These are phyloP conservation scores for Litsea cubeba DNA, from an alignment of 164 flowering plant species.

Conservation along the genomic window DNA sequence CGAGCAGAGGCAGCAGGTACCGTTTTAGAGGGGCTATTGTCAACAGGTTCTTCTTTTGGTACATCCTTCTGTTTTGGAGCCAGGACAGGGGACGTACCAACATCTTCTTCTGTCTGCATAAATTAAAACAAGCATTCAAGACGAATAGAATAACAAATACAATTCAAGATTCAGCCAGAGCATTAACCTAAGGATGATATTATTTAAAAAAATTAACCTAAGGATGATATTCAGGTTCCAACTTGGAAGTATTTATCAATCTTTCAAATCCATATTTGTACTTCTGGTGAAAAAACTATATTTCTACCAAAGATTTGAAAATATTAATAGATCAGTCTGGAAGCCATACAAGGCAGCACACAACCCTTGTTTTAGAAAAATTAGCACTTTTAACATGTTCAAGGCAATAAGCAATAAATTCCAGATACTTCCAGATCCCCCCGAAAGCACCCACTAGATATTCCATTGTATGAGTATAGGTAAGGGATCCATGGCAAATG, in stretches of 20 bases:
- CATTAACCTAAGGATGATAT: background rate
- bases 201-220: background rate
- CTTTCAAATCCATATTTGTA: background rate
- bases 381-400: no score
- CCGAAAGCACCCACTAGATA: no score
- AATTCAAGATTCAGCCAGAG: background rate
- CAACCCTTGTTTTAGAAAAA: no score
- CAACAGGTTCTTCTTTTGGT: conserved; percentile 77
- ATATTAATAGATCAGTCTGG: no score
- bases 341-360: no score
- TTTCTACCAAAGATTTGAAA: background rate
- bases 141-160: background rate
- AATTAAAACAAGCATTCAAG: background rate
- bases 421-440: no score
- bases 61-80: conserved; percentile 78
- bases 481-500: no score
- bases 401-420: no score
- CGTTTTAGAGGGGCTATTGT: conserved; percentile 63
- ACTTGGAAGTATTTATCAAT: background rate
- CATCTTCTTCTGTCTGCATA: conserved; percentile 62
- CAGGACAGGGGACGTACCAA: conserved; percentile 47
- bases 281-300: background rate
- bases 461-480: no score
- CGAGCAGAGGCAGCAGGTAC: conserved; percentile 47
- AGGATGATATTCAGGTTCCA: background rate